Evolutionary conservation across 139 green algal genomes (phyloP).

Genomic region (Haematococcus lacustris): DNA sequence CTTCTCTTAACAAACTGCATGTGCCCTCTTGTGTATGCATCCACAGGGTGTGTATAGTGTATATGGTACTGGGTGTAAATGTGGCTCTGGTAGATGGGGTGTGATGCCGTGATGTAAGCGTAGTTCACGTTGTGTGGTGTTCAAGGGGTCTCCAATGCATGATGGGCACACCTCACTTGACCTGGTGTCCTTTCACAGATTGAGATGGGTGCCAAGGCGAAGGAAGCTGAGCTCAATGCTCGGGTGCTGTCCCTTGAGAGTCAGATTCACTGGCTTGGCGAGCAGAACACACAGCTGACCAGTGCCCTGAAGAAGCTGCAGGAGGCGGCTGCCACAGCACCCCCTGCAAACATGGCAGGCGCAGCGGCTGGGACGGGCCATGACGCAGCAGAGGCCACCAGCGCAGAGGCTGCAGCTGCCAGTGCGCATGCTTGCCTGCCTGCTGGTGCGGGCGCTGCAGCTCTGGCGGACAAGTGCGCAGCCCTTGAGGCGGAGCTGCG

Average conservation of each 20-base stretch:
- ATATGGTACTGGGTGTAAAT: no score
- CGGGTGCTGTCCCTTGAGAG: constrained; percentile 40
- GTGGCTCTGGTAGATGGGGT: no score
- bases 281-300: constrained; percentile 41
- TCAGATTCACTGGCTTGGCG: constrained; percentile 50
- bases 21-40: no score
- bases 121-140: no score
- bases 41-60: no score
- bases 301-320: not conserved
- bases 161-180: no score
- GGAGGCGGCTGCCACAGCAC: not conserved
- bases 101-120: no score
- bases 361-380: no score
- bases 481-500: constrained; percentile 57
- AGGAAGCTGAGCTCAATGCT: constrained; percentile 65
- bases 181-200: no score
- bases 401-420: not conserved
- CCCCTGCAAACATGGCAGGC: not conserved
- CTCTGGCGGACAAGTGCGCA: not conserved
- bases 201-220: constrained; percentile 62
- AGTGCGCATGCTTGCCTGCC: not conserved
- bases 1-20: no score
- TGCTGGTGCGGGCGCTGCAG: not conserved
- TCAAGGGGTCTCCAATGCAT: no score
- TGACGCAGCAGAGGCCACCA: constrained; percentile 3